These are phyloP conservation scores for Yamadazyma phyllophila DNA, from an alignment of 805 yeast species.

Conservation along the genomic window DNA sequence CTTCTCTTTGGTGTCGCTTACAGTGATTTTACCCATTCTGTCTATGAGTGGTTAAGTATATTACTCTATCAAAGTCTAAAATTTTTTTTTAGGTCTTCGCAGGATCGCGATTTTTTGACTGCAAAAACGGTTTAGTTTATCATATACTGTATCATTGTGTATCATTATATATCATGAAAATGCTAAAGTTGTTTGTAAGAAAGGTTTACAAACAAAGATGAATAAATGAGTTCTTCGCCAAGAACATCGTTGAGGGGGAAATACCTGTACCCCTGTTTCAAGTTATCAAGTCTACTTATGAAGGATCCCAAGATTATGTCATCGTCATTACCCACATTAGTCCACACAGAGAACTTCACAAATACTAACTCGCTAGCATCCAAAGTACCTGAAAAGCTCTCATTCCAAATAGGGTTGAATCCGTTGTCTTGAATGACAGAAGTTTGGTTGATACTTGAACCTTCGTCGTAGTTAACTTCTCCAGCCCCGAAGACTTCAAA, in stretches of 20 bases:
- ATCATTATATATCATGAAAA: background rate
- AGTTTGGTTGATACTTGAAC: constrained; percentile 14
- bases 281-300: constrained; percentile 57
- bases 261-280: constrained; percentile 81
- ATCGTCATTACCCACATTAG: constrained; percentile 26
- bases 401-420: constrained; percentile 83
- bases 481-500: constrained; percentile 56
- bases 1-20: constrained; percentile 48
- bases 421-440: constrained; percentile 62
- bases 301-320: constrained; percentile 50
- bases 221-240: constrained; percentile 70
- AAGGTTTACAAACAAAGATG: constrained; percentile 43
- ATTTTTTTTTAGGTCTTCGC: constrained; percentile 9
- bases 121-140: background rate
- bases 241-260: constrained; percentile 69
- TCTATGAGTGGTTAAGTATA: no score
- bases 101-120: constrained; percentile 1
- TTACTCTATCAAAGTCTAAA: constrained; percentile 3
- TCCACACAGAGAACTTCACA: constrained; percentile 50
- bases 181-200: constrained; percentile 2
- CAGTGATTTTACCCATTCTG: constrained; percentile 65
- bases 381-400: constrained; percentile 43
- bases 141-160: no score
- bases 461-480: constrained; percentile 22
- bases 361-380: constrained; percentile 51